Conservation (phyloP, 805 yeast genomes). For the Blastobotrys chiropterorum region DNA sequence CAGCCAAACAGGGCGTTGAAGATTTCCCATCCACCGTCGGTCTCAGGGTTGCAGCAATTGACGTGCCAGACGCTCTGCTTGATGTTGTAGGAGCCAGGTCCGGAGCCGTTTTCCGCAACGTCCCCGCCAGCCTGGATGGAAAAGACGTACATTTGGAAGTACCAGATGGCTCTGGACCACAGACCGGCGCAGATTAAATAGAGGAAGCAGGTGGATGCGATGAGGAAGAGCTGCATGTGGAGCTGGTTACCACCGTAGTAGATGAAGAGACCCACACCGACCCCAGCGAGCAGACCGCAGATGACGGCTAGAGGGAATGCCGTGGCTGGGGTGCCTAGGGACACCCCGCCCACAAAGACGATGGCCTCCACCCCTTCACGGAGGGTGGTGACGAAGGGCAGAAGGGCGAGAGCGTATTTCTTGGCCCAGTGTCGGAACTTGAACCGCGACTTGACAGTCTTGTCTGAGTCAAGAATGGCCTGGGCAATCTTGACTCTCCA, state of each 20-base stretch:
- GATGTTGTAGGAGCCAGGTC: constrained; percentile 92
- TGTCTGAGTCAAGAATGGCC: constrained; percentile 61
- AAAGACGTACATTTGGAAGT: constrained; percentile 65
- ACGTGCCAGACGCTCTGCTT: constrained; percentile 85
- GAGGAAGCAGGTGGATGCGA: constrained; percentile 80
- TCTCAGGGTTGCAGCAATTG: constrained; percentile 93
- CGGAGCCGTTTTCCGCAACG: constrained; percentile 86
- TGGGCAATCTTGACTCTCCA: constrained; percentile 94
- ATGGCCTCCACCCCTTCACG: constrained; percentile 98
- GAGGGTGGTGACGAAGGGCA: constrained; percentile 84
- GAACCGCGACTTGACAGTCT: constrained; percentile 30
- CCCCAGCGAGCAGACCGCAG: constrained; percentile 77
- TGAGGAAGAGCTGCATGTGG: constrained; percentile 82
- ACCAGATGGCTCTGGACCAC: constrained; percentile 91
- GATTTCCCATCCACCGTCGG: constrained; percentile 93
- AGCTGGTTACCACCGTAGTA: constrained; percentile 78
- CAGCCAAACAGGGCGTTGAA: constrained; percentile 93
- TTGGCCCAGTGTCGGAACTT: constrained; percentile 38
- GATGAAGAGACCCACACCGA: constrained; percentile 58
- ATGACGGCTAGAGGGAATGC: constrained; percentile 94
- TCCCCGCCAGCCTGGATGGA: constrained; percentile 80
- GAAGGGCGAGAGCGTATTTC: constrained; percentile 81
- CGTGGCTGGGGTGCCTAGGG: constrained; percentile 55
- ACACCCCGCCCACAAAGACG: constrained; percentile 94
- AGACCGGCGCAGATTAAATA: constrained; percentile 89